Percentiles rank a stretch among this genome's conserved stretches.
phyloP scores from a whole-genome alignment of 805 yeast species.

The Dipodascopsis uninucleata region DNA sequence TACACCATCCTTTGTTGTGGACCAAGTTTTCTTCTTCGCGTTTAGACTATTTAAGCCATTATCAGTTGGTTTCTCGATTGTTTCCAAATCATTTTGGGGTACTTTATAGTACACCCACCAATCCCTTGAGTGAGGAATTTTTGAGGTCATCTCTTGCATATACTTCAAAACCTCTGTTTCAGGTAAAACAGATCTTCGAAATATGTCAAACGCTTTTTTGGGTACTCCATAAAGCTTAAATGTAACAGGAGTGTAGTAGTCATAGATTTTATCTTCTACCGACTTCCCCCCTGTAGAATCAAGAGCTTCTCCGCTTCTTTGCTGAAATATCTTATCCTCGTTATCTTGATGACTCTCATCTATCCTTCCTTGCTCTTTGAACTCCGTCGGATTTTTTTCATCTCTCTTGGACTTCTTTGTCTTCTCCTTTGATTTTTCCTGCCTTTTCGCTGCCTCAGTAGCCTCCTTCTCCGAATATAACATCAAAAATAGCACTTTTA shows the following conservation, averaged over 20 bases:
- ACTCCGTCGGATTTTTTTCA: conserved; percentile 26
- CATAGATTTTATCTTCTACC: conserved; percentile 2
- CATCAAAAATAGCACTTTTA: conserved; percentile 18
- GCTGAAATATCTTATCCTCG: too few relatives aligned
- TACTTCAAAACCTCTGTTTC: conserved; percentile 51
- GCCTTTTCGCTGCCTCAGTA: conserved; percentile 18
- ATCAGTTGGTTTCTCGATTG: conserved; percentile 29
- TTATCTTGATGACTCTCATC: conserved; percentile 11
- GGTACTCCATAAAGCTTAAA: conserved; percentile 66
- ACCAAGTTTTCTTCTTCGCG: conserved; percentile 19
- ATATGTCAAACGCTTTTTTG: conserved; percentile 56
- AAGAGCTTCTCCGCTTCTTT: conserved; percentile 7
- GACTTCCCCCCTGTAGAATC: conserved; percentile 18
- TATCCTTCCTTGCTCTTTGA: conserved; percentile 35
- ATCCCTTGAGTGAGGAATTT: conserved; percentile 58
- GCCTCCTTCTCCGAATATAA: conserved; percentile 1
- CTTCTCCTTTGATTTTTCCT: conserved; percentile 31
- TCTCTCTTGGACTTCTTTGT: conserved; percentile 30
- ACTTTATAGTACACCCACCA: conserved; percentile 80
- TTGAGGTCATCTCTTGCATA: conserved; percentile 59
- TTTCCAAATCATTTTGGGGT: conserved; percentile 34
- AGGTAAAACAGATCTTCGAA: conserved; percentile 61
- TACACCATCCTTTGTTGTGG: conserved; percentile 17
- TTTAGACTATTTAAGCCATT: conserved; percentile 15
- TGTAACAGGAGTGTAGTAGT: conserved; percentile 54